phyloP scores from a whole-genome alignment of 176 grass and related monocot species.

The Bothriochloa decipiens region DNA sequence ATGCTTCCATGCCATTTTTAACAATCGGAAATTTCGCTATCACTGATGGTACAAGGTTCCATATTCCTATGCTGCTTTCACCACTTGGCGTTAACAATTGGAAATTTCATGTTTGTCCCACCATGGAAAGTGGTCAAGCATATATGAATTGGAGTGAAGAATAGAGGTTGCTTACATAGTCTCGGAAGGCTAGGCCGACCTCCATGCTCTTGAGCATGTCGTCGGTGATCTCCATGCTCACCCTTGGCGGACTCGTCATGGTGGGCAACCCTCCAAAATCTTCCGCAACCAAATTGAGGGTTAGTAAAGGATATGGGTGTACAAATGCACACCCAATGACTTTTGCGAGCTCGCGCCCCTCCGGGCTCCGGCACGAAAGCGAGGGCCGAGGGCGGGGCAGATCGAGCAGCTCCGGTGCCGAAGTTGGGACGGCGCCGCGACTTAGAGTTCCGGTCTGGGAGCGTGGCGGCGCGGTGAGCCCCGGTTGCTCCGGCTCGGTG shows the following conservation, averaged over 20 bases:
- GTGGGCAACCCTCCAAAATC: too few species aligned
- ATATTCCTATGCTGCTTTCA: not conserved
- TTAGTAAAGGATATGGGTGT: not conserved
- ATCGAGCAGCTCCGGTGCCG: not conserved
- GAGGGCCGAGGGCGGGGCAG: not conserved
- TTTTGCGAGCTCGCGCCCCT: not conserved
- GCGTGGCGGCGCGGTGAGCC: not conserved
- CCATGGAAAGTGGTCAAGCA: not conserved
- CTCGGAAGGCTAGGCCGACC: slow-evolving; percentile 91
- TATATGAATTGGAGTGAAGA: not conserved
- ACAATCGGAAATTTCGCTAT: not conserved
- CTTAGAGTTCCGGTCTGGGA: not conserved
- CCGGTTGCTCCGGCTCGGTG: not conserved
- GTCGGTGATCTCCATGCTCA: slow-evolving; percentile 84
- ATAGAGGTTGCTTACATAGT: slow-evolving; percentile 62
- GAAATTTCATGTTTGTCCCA: not conserved
- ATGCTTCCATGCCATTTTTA: not conserved
- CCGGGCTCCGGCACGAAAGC: not conserved
- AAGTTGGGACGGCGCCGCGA: not conserved
- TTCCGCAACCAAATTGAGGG: not conserved
- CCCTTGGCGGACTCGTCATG: slow-evolving; percentile 40
- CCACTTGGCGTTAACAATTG: not conserved
- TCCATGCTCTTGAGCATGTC: slow-evolving; percentile 99
- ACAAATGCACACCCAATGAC: not conserved
- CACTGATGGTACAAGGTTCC: not conserved